These are phyloP conservation scores for Jasminum sambac DNA, from an alignment of 257 asterid species.

Conservation along the genomic window DNA sequence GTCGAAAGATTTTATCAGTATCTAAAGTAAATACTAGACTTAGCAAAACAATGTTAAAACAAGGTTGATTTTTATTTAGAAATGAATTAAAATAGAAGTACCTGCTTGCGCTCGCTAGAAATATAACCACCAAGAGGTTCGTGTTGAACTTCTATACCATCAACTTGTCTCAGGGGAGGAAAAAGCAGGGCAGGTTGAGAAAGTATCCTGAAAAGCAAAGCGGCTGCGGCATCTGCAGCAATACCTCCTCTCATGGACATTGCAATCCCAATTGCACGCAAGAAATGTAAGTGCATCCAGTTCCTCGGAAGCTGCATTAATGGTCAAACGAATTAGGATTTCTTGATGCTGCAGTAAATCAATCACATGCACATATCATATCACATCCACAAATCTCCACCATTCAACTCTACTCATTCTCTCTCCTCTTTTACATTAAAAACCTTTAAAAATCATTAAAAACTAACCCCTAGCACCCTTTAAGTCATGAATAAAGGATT, in stretches of 20 bases:
- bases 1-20: conserved; percentile 35
- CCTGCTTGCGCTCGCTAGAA: conserved; percentile 71
- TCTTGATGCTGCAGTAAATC: conserved; percentile 9
- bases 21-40: not conserved
- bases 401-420: too few species aligned
- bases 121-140: conserved; percentile 59
- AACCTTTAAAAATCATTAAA: too few species aligned
- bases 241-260: conserved; percentile 99
- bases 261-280: conserved; percentile 96
- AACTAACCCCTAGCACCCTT: not conserved
- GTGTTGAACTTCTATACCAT: conserved; percentile 77
- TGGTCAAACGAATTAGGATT: conserved; percentile 31
- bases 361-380: too few species aligned
- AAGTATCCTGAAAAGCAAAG: conserved; percentile 91
- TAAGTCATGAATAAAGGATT: not conserved
- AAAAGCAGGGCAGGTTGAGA: conserved; percentile 98
- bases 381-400: too few species aligned
- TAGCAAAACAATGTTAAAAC: not conserved
- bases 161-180: conserved; percentile 93
- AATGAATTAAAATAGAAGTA: conserved; percentile 30
- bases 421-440: too few species aligned
- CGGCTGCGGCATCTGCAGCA: conserved; percentile 99
- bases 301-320: conserved; percentile 88
- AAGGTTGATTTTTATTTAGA: conserved; percentile 20
- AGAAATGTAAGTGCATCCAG: conserved; percentile 99